These are phyloP conservation scores for Cyberlindnera mississippiensis DNA, from an alignment of 805 yeast species.

Conservation along the genomic window DNA sequence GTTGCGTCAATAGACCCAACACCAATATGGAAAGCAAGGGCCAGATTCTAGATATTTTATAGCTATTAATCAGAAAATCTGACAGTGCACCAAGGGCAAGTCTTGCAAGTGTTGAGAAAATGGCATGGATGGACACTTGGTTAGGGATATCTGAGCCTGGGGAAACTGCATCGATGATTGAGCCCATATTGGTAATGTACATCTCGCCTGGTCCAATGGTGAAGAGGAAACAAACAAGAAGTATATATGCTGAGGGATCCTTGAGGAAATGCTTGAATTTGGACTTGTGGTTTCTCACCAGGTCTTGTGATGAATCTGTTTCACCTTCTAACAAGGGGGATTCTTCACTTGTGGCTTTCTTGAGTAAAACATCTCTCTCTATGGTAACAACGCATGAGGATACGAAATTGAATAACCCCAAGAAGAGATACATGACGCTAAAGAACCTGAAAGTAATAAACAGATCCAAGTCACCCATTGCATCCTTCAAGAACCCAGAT, in stretches of 20 bases:
- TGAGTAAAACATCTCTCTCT: conserved; percentile 27
- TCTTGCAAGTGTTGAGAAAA: conserved; percentile 67
- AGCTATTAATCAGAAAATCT: conserved; percentile 46
- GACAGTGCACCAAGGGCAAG: conserved; percentile 63
- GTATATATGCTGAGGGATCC: conserved; percentile 59
- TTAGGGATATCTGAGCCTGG: conserved; percentile 31
- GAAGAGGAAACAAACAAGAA: conserved; percentile 60
- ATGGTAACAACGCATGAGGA: conserved; percentile 63
- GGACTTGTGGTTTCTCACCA: conserved; percentile 24
- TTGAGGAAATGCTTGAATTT: conserved; percentile 21
- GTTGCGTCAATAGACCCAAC: conserved; percentile 36
- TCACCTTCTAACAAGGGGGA: conserved; percentile 32
- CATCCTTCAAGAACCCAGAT: conserved; percentile 28
- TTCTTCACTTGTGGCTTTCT: conserved; percentile 27
- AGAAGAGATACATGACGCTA: conserved; percentile 46
- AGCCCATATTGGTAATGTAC: conserved; percentile 79
- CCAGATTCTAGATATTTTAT: conserved; percentile 29
- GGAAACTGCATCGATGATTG: conserved; percentile 40
- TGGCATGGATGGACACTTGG: conserved; percentile 59
- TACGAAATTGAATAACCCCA: conserved; percentile 59
- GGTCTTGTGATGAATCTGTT: conserved; percentile 26
- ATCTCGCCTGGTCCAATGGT: conserved; percentile 83
- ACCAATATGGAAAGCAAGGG: conserved; percentile 31
- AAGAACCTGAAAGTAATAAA: conserved; percentile 50
- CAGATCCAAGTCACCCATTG: conserved; percentile 38